A percentile compares a stretch with the other conserved stretches of the same genome.
Evolutionary conservation across 352 stramenopile genomes (phyloP).

Genomic region (Globisporangium orthogonon): DNA sequence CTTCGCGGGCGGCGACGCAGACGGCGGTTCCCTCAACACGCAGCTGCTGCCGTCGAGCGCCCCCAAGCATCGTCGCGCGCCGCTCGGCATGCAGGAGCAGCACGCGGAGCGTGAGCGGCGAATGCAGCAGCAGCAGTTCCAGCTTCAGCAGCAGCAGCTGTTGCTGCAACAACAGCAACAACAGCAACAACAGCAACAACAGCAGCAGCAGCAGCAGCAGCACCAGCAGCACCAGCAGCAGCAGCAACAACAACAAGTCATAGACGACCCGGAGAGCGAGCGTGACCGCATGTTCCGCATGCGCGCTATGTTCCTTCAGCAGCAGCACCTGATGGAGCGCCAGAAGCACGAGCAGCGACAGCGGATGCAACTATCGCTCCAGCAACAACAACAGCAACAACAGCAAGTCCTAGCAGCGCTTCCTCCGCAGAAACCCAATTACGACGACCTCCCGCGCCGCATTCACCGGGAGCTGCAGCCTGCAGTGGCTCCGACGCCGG

Average conservation of each 20-base stretch:
- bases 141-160: slow-evolving; percentile 20
- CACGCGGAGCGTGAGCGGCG: neutral
- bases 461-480: slow-evolving; percentile 35
- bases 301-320: slow-evolving; percentile 11
- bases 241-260: slow-evolving; percentile 20
- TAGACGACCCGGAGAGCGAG: slow-evolving; percentile 7
- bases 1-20: neutral
- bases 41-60: slow-evolving; percentile 6
- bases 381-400: slow-evolving; percentile 20
- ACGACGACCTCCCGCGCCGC: slow-evolving; percentile 17
- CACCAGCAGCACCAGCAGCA: slow-evolving; percentile 29
- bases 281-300: slow-evolving; percentile 12
- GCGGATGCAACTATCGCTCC: slow-evolving; percentile 3
- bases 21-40: slow-evolving; percentile 1
- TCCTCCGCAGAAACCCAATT: slow-evolving; percentile 16
- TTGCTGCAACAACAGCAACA: slow-evolving; percentile 23
- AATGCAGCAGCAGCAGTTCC: slow-evolving; percentile 22
- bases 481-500: neutral
- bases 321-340: slow-evolving; percentile 12
- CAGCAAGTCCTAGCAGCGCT: neutral
- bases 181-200: slow-evolving; percentile 20
- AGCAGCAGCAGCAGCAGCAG: slow-evolving; percentile 19
- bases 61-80: slow-evolving; percentile 6
- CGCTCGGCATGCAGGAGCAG: neutral
- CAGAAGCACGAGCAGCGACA: slow-evolving; percentile 14